Conservation (phyloP, 2,329 filamentous ascomycete genomes). For the Fusarium hostae region DNA sequence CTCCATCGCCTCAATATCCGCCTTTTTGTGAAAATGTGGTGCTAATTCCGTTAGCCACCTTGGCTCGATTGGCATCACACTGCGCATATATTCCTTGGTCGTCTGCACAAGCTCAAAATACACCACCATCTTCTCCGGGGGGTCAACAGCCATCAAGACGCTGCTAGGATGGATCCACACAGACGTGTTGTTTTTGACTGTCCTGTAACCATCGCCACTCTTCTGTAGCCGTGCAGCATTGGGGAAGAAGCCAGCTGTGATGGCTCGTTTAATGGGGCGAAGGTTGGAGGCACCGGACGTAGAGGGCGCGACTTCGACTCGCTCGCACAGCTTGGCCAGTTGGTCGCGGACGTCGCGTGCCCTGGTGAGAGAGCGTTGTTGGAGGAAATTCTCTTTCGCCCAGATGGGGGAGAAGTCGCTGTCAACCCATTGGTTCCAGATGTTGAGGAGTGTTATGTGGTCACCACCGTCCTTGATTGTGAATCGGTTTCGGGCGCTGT, state of each 20-base stretch:
- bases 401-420: slow-evolving; percentile 88
- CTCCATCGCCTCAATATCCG: slow-evolving; percentile 85
- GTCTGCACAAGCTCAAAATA: slow-evolving; percentile 88
- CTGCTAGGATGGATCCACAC: slow-evolving; percentile 93
- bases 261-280: slow-evolving; percentile 81
- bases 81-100: slow-evolving; percentile 92
- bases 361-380: slow-evolving; percentile 87
- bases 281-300: slow-evolving; percentile 77
- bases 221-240: slow-evolving; percentile 88
- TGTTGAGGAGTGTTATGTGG: slow-evolving; percentile 86
- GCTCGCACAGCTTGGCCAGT: slow-evolving; percentile 89
- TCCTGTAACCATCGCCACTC: slow-evolving; percentile 88
- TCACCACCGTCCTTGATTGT: slow-evolving; percentile 92
- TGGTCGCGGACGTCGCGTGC: slow-evolving; percentile 94
- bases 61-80: slow-evolving; percentile 83
- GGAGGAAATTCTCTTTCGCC: slow-evolving; percentile 92
- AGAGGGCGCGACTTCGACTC: slow-evolving; percentile 83
- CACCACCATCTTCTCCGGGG: slow-evolving; percentile 81
- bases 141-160: slow-evolving; percentile 81
- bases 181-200: slow-evolving; percentile 87
- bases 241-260: slow-evolving; percentile 93
- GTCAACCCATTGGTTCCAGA: slow-evolving; percentile 97
- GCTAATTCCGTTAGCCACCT: slow-evolving; percentile 90
- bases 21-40: slow-evolving; percentile 93
- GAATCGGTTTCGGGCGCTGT: slow-evolving; percentile 88